Evolutionary conservation across 2,329 filamentous ascomycete species (phyloP).

Genomic region (Camillea tinctor): DNA sequence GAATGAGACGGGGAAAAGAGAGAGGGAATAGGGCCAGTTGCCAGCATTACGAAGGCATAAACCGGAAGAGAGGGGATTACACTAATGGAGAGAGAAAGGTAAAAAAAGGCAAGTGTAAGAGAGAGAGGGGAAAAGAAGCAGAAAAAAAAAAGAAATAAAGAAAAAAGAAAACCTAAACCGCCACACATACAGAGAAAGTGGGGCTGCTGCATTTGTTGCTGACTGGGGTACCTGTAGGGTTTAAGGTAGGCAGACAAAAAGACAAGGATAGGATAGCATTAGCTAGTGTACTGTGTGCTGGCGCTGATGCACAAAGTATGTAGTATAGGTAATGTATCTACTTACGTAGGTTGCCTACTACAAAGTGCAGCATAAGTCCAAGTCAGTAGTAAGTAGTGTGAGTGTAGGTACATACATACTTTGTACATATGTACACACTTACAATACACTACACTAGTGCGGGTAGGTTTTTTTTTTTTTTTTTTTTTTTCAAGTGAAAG

Average conservation of each 20-base stretch:
- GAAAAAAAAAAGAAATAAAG: constrained; percentile 4
- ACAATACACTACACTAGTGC: too few relatives aligned
- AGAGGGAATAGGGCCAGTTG: background rate
- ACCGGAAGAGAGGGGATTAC: too few relatives aligned
- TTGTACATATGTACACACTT: too few relatives aligned
- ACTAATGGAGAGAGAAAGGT: background rate
- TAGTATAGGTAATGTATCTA: background rate
- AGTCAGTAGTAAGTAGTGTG: too few relatives aligned
- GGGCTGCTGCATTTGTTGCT: background rate
- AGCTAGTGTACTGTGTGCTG: background rate
- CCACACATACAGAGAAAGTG: constrained; percentile 14
- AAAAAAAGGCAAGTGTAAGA: background rate
- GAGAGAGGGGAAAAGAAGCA: constrained; percentile 6
- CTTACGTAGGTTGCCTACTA: background rate
- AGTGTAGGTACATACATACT: too few relatives aligned
- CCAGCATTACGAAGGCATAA: background rate
- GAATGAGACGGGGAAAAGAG: background rate
- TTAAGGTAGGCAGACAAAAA: background rate
- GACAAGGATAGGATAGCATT: background rate
- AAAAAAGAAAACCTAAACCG: constrained; percentile 7
- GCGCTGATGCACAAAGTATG: background rate
- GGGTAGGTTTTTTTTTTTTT: too few relatives aligned
- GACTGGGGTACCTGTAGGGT: background rate
- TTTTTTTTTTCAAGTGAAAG: background rate
- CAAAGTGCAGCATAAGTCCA: too few relatives aligned